Conservation (phyloP, 2,329 filamentous ascomycete species). For the Diaporthe amygdali region DNA sequence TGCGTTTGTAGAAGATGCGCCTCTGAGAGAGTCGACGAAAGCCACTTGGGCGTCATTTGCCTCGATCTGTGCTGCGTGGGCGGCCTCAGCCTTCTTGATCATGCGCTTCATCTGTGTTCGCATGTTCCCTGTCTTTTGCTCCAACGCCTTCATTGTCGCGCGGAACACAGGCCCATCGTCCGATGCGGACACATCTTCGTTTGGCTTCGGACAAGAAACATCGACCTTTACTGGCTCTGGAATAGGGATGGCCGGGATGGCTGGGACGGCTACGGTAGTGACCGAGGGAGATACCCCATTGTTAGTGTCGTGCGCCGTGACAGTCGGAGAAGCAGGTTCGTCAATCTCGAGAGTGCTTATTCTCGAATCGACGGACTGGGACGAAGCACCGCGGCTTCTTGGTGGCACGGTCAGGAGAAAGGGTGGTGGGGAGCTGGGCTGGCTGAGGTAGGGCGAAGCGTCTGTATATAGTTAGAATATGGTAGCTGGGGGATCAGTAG, state of each 20-base stretch:
- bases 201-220: conserved; percentile 82
- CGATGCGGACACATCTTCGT: conserved; percentile 81
- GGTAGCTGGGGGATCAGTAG: conserved; percentile 24
- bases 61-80: conserved; percentile 76
- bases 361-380: conserved; percentile 84
- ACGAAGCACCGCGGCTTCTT: conserved; percentile 82
- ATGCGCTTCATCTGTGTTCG: conserved; percentile 94
- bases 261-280: not conserved
- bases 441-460: conserved; percentile 49
- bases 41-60: conserved; percentile 85
- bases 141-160: conserved; percentile 93
- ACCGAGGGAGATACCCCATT: conserved; percentile 20
- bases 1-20: conserved; percentile 88
- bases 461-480: conserved; percentile 40
- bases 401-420: conserved; percentile 76
- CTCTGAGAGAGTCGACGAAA: conserved; percentile 85
- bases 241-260: conserved; percentile 1
- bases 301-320: conserved; percentile 43
- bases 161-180: conserved; percentile 96
- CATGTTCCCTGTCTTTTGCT: conserved; percentile 97
- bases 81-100: conserved; percentile 90
- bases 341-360: conserved; percentile 75
- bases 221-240: conserved; percentile 78
- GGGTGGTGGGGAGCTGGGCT: conserved; percentile 72
- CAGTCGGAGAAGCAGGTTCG: conserved; percentile 61